Evolutionary conservation across 129 eudicot species (phyloP).

Genomic region (Flaveria linearis): DNA sequence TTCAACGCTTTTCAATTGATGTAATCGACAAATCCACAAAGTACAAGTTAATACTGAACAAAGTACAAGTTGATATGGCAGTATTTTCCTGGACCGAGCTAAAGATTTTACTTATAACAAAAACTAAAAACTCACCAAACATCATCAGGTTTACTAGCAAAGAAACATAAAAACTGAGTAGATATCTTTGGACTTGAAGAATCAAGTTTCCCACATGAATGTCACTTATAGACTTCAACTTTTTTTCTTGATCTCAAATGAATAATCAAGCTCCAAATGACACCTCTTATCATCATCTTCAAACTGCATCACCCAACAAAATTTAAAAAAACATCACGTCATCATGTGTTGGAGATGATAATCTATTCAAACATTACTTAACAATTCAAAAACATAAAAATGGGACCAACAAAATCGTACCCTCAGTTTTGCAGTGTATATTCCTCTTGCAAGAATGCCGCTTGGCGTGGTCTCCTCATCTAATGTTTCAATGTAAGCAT

Average conservation of each 20-base stretch:
- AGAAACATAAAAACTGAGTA: not conserved
- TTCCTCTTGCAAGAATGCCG: constrained; percentile 86
- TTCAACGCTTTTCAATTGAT: not conserved
- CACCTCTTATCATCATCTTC: constrained; percentile 82
- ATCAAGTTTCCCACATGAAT: constrained; percentile 17
- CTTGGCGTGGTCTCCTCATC: constrained; percentile 86
- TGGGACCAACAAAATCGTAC: constrained; percentile 36
- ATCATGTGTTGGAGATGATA: not conserved
- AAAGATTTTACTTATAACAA: constrained; percentile 11
- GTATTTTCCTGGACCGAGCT: constrained; percentile 4
- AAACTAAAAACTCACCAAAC: constrained; percentile 28
- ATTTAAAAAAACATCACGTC: not conserved
- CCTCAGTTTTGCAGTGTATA: constrained; percentile 73
- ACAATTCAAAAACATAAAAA: not conserved
- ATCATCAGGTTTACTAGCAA: constrained; percentile 24
- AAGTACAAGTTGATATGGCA: constrained; percentile 21
- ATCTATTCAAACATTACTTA: not conserved
- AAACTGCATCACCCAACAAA: constrained; percentile 51
- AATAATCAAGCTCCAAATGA: constrained; percentile 78
- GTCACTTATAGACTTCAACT: constrained; percentile 23
- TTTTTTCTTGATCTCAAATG: constrained; percentile 71
- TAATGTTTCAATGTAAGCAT: constrained; percentile 66
- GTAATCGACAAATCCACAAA: constrained; percentile 14
- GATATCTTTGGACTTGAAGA: constrained; percentile 25
- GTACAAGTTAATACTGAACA: constrained; percentile 28